Base-by-base conservation (phyloP, 257 asterid species). In the Nicotiana tomentosiformis region DNA sequence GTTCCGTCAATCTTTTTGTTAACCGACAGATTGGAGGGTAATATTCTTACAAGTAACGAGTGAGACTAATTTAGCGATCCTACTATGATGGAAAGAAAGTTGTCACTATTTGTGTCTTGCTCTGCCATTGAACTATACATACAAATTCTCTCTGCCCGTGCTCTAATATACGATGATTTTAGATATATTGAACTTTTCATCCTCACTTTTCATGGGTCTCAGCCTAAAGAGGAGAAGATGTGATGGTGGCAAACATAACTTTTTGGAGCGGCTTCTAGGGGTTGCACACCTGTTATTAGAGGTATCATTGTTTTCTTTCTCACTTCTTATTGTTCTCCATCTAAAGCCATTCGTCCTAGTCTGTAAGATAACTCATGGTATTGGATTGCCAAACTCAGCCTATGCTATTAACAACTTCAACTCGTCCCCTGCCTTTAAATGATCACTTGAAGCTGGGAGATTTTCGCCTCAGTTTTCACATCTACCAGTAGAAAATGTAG, bases 241-340 rank as follows among this genome's bases (percentile, higher is more conserved):
- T 49, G 86, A 88, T 30, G 70, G 89, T 74, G 92, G 88, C 76
- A 94, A 93, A 84, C 90, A 57, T 76, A 96, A 92, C 85, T 90
- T 94, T 79, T 72, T 93, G 89, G 98, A 94, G 87, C 93, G 97
- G 70, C 98, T 94, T 82, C 84, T 91, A 79, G 99, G 98, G 87
- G 91, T 89, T 88, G 87, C 92, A 80, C 94, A 93, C 66, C 84
- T 96, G 55, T 80, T 93, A 76, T 90, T 95, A 0, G 90, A 88
- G 97, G 97, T 92, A 55, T 11, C 64, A 62, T 18, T 81, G 69
- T 37, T 64, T 35, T 66, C 37, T 11, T 66, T 35, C 77, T 23
- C 5, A 15, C 62, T 26, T 51, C 78, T 83, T 68, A 9, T 66
- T 17, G 9, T 74, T 58, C 64, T 74, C 39, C 62, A 49, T 15